Evolutionary conservation across 768 basidiomycete species (phyloP).

Genomic region (Boletus fagicola): DNA sequence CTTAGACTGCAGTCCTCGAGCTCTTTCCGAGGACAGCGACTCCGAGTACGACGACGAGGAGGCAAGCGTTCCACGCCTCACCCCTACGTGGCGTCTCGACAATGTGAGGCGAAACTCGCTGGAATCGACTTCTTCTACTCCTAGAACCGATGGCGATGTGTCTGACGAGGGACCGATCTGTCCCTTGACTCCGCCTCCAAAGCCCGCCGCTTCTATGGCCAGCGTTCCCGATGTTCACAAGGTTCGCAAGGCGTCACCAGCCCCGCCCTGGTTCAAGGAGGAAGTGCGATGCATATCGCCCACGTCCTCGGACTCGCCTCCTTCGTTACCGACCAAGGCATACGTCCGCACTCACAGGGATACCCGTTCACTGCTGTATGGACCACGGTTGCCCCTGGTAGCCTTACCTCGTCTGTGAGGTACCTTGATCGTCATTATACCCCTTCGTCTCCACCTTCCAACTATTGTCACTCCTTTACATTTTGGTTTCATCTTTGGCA

Average conservation of each 20-base stretch:
- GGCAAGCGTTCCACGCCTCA: neutral
- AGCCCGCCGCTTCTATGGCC: neutral
- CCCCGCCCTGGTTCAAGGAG: neutral
- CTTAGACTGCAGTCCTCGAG: slow-evolving; percentile 5
- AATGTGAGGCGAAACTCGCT: neutral
- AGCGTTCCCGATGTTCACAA: neutral
- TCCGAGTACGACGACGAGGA: slow-evolving; percentile 1
- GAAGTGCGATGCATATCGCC: neutral
- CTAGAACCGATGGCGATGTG: neutral
- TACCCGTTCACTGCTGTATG: neutral
- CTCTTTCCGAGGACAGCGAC: slow-evolving; percentile 8
- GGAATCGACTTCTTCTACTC: neutral
- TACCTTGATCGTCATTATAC: neutral
- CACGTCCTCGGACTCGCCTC: neutral
- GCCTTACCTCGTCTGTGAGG: slow-evolving; percentile 3
- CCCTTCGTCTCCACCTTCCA: neutral
- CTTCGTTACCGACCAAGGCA: neutral
- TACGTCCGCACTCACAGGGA: slow-evolving; percentile 3
- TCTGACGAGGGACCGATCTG: slow-evolving; percentile 5
- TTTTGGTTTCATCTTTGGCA: neutral
- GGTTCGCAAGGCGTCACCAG: neutral
- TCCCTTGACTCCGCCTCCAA: slow-evolving; percentile 7
- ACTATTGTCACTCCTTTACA: slow-evolving; percentile 20
- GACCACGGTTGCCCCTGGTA: neutral
- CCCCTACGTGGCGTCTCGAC: neutral